Base-by-base conservation (phyloP, 164 flowering plant genomes). In the Aristolochia contorta region DNA sequence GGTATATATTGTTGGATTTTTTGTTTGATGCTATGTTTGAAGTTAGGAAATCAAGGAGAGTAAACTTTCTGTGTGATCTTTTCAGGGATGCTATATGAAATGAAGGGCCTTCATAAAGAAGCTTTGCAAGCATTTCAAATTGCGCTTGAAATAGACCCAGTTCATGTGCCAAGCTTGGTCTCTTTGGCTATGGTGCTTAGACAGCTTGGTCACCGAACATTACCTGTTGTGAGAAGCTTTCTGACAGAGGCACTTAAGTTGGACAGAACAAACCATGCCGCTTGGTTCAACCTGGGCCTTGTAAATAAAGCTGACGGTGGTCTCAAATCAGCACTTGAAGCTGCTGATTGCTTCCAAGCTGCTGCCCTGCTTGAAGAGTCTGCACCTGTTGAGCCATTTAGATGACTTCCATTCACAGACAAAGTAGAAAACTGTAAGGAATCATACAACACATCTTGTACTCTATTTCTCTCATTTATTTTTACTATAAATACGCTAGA, bases 271-370 rank as follows among this genome's bases (percentile, higher is more conserved):
- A 87, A 90, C 66, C 70, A 69, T 48, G 54, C 71, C 21, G 98
- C 94, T 1, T 93, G 98, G 98, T 81, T 80, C 82, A 76, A 82
- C 76, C 87, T 90, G 10, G 98, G 97, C 37, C 66, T 90, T 65
- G 69, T 86, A 25, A 77, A 81, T 75, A 80, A 74, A 61, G 74
- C 65, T 16, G 85, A 90, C 47, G 63, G n/a, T 14, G 74, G 74
- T 52, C 74, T 68, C 21, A 56, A 16, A 60, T 72, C 84, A 41
- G 70, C 71, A 24, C 19, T 57, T n/a, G 97, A 89, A 65, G 86
- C 89, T 15, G 74, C 75, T 1, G 96, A 90, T 47, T 93, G 96
- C 72, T 93, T 93, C 61, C 79, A 81, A 72, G 91, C 91, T 65
- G 96, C 97, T n/a, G 76, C 75, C 32, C 51, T 81, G 58, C 86